phyloP scores from a whole-genome alignment of 768 basidiomycete species.

The Boletus tomentosulus region DNA sequence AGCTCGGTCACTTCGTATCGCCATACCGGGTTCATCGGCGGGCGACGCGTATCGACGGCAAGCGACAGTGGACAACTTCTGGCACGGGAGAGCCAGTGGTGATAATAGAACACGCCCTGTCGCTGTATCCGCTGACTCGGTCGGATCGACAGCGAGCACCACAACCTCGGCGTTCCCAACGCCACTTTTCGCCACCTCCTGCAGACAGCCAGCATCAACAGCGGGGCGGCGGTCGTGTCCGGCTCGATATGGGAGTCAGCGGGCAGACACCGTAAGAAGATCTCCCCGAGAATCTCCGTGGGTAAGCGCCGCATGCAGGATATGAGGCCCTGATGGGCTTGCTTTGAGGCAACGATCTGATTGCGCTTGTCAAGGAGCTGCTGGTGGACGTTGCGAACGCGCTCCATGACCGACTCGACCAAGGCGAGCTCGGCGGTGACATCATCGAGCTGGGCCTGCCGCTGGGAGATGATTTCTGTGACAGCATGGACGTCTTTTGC shows the following conservation, averaged over 20 bases:
- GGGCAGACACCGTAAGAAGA: constrained; percentile 40
- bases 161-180: constrained; percentile 39
- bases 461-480: constrained; percentile 11
- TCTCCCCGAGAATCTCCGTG: constrained; percentile 43
- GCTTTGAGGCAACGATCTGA: constrained; percentile 15
- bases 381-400: constrained; percentile 4
- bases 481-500: constrained; percentile 10
- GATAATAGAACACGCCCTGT: constrained; percentile 11
- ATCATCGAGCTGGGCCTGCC: constrained; percentile 13
- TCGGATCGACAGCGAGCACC: constrained; percentile 39
- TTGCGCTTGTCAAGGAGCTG: constrained; percentile 11
- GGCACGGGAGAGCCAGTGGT: constrained; percentile 21
- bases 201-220: constrained; percentile 39
- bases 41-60: constrained; percentile 13
- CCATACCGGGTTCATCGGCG: constrained; percentile 17
- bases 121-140: constrained; percentile 4
- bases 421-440: constrained; percentile 9
- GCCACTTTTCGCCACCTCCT: constrained; percentile 40
- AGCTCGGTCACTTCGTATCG: constrained; percentile 20
- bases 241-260: constrained; percentile 23
- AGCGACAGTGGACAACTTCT: constrained; percentile 18
- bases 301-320: constrained; percentile 37
- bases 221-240: constrained; percentile 27
- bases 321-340: constrained; percentile 18
- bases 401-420: constrained; percentile 13